phyloP scores from a whole-genome alignment of 1,139 yeast species.

The Groenewaldozyma auringiensis region DNA sequence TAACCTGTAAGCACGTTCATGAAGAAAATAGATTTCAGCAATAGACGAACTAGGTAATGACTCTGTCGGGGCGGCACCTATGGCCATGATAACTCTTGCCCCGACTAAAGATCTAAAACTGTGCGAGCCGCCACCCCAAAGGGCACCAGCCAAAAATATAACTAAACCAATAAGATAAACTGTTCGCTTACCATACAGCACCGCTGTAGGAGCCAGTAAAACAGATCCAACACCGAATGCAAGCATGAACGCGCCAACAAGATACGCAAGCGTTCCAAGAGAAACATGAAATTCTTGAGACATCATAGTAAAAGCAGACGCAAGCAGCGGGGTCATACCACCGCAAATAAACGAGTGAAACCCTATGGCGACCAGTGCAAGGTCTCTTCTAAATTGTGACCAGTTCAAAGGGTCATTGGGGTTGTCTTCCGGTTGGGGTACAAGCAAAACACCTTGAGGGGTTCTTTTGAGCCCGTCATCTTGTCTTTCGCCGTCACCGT shows the following conservation, averaged over 20 bases:
- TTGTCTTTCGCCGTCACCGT: slow-evolving; percentile 9
- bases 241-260: slow-evolving; percentile 57
- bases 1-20: slow-evolving; percentile 56
- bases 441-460: slow-evolving; percentile 48
- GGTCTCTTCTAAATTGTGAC: slow-evolving; percentile 54
- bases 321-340: slow-evolving; percentile 55
- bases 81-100: slow-evolving; percentile 50
- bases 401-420: slow-evolving; percentile 73
- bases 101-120: slow-evolving; percentile 47
- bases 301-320: slow-evolving; percentile 46
- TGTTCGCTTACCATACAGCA: slow-evolving; percentile 51
- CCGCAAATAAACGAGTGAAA: slow-evolving; percentile 56
- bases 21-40: slow-evolving; percentile 57
- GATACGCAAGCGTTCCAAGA: slow-evolving; percentile 41
- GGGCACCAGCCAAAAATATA: slow-evolving; percentile 45
- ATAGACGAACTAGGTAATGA: slow-evolving; percentile 55
- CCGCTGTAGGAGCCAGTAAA: slow-evolving; percentile 51
- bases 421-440: slow-evolving; percentile 70
- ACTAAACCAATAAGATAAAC: slow-evolving; percentile 47
- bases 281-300: slow-evolving; percentile 40
- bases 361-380: slow-evolving; percentile 47
- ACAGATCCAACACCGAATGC: slow-evolving; percentile 53
- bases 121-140: slow-evolving; percentile 48
- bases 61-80: slow-evolving; percentile 57
- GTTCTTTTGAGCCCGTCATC: slow-evolving; percentile 38